Evolutionary conservation across 2,329 filamentous ascomycete species (phyloP), one percentile per base, ranked within the genome.

Genomic region (Trichoderma koningii): DNA sequence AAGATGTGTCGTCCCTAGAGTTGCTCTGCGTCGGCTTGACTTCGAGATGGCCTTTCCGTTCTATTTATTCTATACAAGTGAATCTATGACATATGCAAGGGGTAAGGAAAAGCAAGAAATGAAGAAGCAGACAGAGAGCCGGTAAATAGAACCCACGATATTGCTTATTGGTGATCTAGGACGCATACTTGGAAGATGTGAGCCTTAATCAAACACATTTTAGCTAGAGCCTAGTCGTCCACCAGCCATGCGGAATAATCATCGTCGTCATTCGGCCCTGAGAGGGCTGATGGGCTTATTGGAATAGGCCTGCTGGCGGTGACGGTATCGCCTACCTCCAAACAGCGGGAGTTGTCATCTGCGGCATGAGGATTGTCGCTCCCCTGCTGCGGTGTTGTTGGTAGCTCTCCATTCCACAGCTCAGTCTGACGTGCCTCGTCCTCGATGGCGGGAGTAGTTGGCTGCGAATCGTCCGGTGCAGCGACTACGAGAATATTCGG

Each of bases 401-500:
- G 38, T 10, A 44, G 53, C n/a, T 62, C 59, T 52, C 48, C 30
- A 15, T 62, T 45, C 59, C 59, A 62, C 19, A 67, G 51, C 17
- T 65, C 61, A 30, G 69, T 66, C 34, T 64, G 56, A 19, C 61
- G 69, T 1, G 64, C 56, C 14, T 69, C 67, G 12, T 77, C 74
- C 21, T 81, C 81, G 7, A 71, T 74, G 6, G 77, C 69, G 1
- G 85, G 85, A 5, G 83, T 85, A 2, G 78, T 77, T 2, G 85
- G 85, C 66, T 85, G 82, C 4, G 87, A 90, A 67, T 89, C 87
- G 12, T 79, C 77, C 0, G 88, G 88, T 1, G 87, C 88, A 65
- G 85, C 84, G 14, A 91, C 87, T 17, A 91, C 84, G 5, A 91
- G 78, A 47, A 91, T 74, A 9, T 79, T 80, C 66, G 88, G 84